phyloP scores from a whole-genome alignment of 805 yeast species.

The Allodekkera sacchari region DNA sequence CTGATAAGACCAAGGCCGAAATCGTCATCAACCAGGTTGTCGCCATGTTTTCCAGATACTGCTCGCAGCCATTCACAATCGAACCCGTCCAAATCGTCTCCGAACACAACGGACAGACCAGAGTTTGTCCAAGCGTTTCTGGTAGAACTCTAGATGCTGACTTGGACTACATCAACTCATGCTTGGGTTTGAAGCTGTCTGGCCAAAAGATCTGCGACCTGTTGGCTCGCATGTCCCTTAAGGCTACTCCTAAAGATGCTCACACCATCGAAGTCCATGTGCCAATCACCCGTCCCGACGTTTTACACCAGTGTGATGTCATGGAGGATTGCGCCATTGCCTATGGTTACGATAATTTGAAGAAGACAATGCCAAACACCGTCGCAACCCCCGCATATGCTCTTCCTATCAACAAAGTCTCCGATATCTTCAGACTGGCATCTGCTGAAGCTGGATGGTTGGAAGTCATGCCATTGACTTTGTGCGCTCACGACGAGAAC shows the following conservation, averaged over 20 bases:
- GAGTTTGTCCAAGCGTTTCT: conserved; percentile 65
- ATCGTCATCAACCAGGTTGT: conserved; percentile 86
- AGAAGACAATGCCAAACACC: conserved; percentile 68
- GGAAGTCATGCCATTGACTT: conserved; percentile 91
- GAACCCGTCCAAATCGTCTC: conserved; percentile 87
- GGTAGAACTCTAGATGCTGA: conserved; percentile 70
- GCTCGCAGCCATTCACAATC: conserved; percentile 69
- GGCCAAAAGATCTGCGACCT: conserved; percentile 61
- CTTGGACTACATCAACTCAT: conserved; percentile 78
- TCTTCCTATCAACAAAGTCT: conserved; percentile 81
- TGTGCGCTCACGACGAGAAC: conserved; percentile 96
- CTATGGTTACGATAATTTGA: conserved; percentile 86
- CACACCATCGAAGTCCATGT: conserved; percentile 56
- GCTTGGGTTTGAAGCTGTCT: conserved; percentile 74
- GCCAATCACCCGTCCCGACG: conserved; percentile 94
- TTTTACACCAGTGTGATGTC: conserved; percentile 93
- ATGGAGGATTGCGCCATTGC: conserved; percentile 98
- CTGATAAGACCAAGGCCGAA: conserved; percentile 90
- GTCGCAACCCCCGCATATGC: conserved; percentile 80
- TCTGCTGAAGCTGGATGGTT: conserved; percentile 93
- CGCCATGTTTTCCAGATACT: conserved; percentile 92
- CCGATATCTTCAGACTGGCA: conserved; percentile 85
- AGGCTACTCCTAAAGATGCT: conserved; percentile 42
- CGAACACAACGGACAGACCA: conserved; percentile 66
- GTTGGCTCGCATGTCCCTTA: conserved; percentile 74